Evolutionary conservation across 2,329 filamentous ascomycete species (phyloP).

Genomic region (Fusarium sp.): DNA sequence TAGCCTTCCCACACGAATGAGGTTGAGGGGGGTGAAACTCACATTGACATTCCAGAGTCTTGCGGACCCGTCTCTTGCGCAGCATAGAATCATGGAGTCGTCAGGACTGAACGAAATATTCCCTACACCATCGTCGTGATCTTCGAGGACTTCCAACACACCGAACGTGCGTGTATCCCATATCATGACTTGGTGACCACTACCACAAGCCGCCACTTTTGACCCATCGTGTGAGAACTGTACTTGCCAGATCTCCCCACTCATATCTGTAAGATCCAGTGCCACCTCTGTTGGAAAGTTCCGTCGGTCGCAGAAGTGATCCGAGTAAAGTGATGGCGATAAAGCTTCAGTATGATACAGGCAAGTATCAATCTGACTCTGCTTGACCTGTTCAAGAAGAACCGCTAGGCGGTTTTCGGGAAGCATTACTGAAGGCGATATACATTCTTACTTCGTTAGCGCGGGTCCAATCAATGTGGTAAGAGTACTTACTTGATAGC

Average conservation of each 20-base stretch:
- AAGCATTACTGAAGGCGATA: slow-evolving; percentile 97
- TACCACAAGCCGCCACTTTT: slow-evolving; percentile 84
- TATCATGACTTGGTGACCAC: slow-evolving; percentile 79
- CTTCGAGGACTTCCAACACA: slow-evolving; percentile 70
- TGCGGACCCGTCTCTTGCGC: slow-evolving; percentile 79
- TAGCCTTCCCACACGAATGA: slow-evolving; percentile 21
- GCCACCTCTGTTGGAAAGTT: slow-evolving; percentile 82
- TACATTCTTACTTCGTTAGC: slow-evolving; percentile 73
- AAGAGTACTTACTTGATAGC: slow-evolving; percentile 76
- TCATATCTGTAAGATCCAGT: slow-evolving; percentile 77
- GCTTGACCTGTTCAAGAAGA: slow-evolving; percentile 85
- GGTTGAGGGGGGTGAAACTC: slow-evolving; percentile 49
- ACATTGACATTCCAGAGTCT: slow-evolving; percentile 81
- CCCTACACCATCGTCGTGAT: slow-evolving; percentile 78
- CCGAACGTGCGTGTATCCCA: slow-evolving; percentile 82
- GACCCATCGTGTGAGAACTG: slow-evolving; percentile 90
- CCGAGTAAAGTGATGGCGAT: slow-evolving; percentile 87
- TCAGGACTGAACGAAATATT: slow-evolving; percentile 94
- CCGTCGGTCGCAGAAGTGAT: slow-evolving; percentile 84
- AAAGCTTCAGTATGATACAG: slow-evolving; percentile 86
- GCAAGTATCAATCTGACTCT: slow-evolving; percentile 84
- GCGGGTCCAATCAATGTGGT: not conserved
- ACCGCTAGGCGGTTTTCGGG: slow-evolving; percentile 88
- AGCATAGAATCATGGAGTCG: slow-evolving; percentile 86
- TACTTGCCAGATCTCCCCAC: slow-evolving; percentile 91